Conservation (phyloP, 2,329 filamentous ascomycete species). For the Tolypocladium album region DNA sequence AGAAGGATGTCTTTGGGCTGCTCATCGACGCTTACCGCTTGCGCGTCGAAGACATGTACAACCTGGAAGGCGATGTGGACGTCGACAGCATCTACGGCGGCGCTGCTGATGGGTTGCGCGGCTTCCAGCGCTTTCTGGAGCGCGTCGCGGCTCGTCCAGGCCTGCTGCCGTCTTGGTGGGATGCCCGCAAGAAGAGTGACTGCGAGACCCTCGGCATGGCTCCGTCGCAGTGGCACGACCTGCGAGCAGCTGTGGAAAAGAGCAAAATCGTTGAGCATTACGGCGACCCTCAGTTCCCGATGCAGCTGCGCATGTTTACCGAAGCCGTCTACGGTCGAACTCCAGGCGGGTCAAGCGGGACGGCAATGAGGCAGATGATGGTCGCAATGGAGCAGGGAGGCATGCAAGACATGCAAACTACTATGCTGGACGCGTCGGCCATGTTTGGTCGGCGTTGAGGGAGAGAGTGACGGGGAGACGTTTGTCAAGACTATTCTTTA, state of each 20-base stretch:
- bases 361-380: not conserved
- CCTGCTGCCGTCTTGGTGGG: conserved; percentile 28
- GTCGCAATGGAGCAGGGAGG: not conserved
- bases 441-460: not conserved
- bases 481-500: not conserved
- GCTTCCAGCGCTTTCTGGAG: conserved; percentile 26
- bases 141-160: conserved; percentile 9
- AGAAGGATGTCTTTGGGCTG: conserved; percentile 31
- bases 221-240: conserved; percentile 13
- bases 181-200: conserved; percentile 16
- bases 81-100: conserved; percentile 19
- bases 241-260: conserved; percentile 16
- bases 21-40: conserved; percentile 38
- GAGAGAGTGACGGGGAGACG: not conserved
- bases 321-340: conserved; percentile 24
- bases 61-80: conserved; percentile 13
- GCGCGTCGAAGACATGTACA: conserved; percentile 27
- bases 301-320: conserved; percentile 38
- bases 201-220: not conserved
- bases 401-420: not conserved
- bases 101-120: conserved; percentile 9
- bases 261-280: conserved; percentile 29
- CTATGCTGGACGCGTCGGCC: not conserved
- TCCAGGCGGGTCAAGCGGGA: not conserved
- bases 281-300: conserved; percentile 29